Percentiles rank a stretch among this genome's conserved stretches.
Evolutionary conservation across 352 stramenopile genomes (phyloP).

Genomic region (Pythium coloratum): DNA sequence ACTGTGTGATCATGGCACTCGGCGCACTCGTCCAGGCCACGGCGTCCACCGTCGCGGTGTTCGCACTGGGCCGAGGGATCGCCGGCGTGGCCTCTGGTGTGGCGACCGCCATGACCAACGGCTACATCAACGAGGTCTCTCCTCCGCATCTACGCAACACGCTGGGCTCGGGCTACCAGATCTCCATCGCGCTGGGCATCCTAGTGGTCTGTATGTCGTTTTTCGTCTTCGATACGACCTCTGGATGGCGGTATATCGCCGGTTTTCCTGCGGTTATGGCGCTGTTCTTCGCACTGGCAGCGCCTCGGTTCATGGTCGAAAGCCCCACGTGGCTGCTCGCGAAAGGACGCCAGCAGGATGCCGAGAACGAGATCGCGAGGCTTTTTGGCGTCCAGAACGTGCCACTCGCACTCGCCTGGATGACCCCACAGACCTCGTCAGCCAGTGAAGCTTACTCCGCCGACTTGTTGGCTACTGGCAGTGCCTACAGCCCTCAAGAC

Average conservation of each 20-base stretch:
- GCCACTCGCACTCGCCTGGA: slow-evolving; percentile 26
- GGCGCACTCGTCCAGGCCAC: slow-evolving; percentile 36
- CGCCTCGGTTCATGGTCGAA: slow-evolving; percentile 26
- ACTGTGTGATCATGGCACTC: slow-evolving; percentile 36
- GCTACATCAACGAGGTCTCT: slow-evolving; percentile 35
- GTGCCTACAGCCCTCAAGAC: slow-evolving; percentile 3
- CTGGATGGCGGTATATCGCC: slow-evolving; percentile 54
- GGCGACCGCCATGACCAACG: slow-evolving; percentile 28
- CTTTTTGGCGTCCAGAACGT: slow-evolving; percentile 32
- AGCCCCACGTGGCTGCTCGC: slow-evolving; percentile 38
- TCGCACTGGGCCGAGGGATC: slow-evolving; percentile 41
- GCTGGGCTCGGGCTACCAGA: slow-evolving; percentile 43
- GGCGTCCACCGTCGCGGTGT: slow-evolving; percentile 36
- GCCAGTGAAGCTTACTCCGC: neutral
- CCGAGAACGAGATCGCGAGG: slow-evolving; percentile 23
- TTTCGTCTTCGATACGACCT: slow-evolving; percentile 47
- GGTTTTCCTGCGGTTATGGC: slow-evolving; percentile 48
- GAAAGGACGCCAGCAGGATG: slow-evolving; percentile 28
- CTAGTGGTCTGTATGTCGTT: slow-evolving; percentile 47
- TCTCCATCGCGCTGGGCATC: slow-evolving; percentile 47
- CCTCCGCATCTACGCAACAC: slow-evolving; percentile 35
- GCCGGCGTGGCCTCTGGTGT: slow-evolving; percentile 52
- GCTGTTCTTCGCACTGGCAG: slow-evolving; percentile 43
- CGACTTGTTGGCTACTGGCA: slow-evolving; percentile 4
- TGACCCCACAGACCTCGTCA: slow-evolving; percentile 2